phyloP scores from a whole-genome alignment of 345 rosid genomes.

The Aquilaria sinensis region DNA sequence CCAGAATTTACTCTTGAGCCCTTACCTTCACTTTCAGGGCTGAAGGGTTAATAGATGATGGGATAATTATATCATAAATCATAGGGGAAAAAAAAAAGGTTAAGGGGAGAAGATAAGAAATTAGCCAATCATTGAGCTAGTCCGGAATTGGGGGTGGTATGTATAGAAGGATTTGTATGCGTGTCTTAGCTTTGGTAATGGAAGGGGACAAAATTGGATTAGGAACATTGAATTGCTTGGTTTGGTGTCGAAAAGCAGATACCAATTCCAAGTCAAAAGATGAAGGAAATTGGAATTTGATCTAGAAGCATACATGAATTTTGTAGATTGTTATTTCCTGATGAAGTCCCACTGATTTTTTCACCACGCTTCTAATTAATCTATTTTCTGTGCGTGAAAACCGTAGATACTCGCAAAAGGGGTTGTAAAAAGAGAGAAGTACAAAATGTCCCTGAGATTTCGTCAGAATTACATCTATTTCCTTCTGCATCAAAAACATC shows the following conservation, averaged over 20 bases:
- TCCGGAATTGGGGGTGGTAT: slow-evolving; percentile 6
- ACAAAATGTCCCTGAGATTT: no score
- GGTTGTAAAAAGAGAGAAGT: no score
- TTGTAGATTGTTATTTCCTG: slow-evolving; percentile 9
- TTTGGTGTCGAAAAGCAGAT: slow-evolving; percentile 20
- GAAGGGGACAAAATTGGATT: slow-evolving; percentile 15
- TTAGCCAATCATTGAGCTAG: slow-evolving; percentile 10
- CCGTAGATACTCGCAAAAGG: no score
- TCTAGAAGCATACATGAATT: slow-evolving; percentile 14
- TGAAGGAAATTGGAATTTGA: slow-evolving; percentile 7
- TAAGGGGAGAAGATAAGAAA: neutral
- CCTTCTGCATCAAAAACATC: no score
- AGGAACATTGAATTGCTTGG: slow-evolving; percentile 17
- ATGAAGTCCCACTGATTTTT: no score
- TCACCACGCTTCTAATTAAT: no score
- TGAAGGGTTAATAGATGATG: slow-evolving; percentile 11
- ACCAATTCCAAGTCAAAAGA: slow-evolving; percentile 18
- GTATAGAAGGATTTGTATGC: slow-evolving; percentile 16
- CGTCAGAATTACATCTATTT: no score
- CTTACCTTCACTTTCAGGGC: slow-evolving; percentile 51
- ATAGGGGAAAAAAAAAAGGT: neutral
- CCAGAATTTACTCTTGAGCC: slow-evolving; percentile 48
- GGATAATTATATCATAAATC: neutral
- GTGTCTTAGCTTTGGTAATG: neutral
- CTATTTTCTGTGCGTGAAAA: no score